Base-by-base conservation (phyloP, 1,284 basidiomycete genomes). In the Anthracocystis walkeri region DNA sequence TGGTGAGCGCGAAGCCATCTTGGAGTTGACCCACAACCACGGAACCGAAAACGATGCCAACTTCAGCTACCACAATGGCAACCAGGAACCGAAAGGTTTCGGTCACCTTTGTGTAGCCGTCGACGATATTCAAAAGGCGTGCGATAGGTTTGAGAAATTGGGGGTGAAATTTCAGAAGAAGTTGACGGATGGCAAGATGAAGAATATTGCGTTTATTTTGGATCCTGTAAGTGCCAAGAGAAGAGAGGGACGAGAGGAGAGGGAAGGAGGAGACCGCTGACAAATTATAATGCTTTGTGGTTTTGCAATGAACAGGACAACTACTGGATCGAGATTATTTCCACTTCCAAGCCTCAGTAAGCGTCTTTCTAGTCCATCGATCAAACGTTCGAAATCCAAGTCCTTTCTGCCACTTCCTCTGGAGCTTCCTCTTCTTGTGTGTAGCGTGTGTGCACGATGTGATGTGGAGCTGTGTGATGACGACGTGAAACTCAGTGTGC, bases 121-220 rank as follows among this genome's bases (percentile, higher is more conserved):
- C 51, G 92, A 92, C 77, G 89, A 97, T 83, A 88, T 98, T 76
- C 88, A 95, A 70, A 89, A 89, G 69, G 92, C 95, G 2, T 96
- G 94, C 78, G 91, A 89, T 51, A 90, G 93, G 42, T 93, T 99
- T 72, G 93, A 94, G 78, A 87, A 89, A 67, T 88, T 94, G 20
- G 91, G 91, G 7, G 94, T 96, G 44, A 87, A 88, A 58, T 97
- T 96, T 88, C 92, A 95, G 89, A 97, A 97, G 88, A 90, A 89
- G 66, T 91, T 91, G 44, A 90, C 89, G 5, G 94, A 96, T 61
- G 94, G 94, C 7, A 91, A 89, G 84, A 95, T 97, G 93, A 90
- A 87, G 85, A 84, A 78, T 54, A 92, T 94, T 71, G 94, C 94
- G 2, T 96, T 97, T 85, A 91, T 94, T 80, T 87, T 93, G 85